These are phyloP conservation scores for Cystofilobasidium bisporidii DNA, from an alignment of 768 basidiomycete species.

Conservation along the genomic window DNA sequence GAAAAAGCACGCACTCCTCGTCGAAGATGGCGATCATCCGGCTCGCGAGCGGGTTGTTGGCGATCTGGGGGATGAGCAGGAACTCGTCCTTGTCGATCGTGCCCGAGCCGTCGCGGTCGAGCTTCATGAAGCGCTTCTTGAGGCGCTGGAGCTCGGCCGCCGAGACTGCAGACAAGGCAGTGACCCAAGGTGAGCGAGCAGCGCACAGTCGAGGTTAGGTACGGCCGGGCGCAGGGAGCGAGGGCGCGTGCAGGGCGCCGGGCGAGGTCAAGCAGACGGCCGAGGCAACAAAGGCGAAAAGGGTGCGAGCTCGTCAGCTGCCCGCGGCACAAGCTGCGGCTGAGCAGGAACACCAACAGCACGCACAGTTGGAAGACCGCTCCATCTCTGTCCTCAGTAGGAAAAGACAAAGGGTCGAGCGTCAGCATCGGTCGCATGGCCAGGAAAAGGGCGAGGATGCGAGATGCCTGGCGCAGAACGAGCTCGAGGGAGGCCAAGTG, in stretches of 20 bases:
- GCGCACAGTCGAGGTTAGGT: background rate
- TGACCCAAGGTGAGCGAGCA: background rate
- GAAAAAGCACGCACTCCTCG: slow-evolving; percentile 90
- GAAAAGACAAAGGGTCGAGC: background rate
- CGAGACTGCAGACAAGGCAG: slow-evolving; percentile 56
- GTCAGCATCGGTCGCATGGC: background rate
- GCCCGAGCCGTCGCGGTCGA: slow-evolving; percentile 95
- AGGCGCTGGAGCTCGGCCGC: slow-evolving; percentile 84
- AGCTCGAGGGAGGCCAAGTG: too few species aligned
- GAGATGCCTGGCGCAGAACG: background rate
- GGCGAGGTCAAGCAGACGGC: background rate
- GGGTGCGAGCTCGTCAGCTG: background rate
- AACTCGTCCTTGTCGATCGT: slow-evolving; percentile 99
- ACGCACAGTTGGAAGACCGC: slow-evolving; percentile 91
- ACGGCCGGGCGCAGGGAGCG: background rate
- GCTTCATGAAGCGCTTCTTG: slow-evolving; percentile 99
- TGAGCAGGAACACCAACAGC: background rate
- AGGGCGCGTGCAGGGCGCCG: too few species aligned
- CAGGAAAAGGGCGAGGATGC: background rate
- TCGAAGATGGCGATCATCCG: slow-evolving; percentile 99
- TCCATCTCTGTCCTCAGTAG: slow-evolving; percentile 66
- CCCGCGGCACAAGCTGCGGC: too few species aligned
- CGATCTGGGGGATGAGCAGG: slow-evolving; percentile 96
- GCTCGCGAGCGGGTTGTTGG: slow-evolving; percentile 88
- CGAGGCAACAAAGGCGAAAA: background rate